Evolutionary conservation across 352 stramenopile species (phyloP).

Genomic region (Globisporangium recalcitrans): DNA sequence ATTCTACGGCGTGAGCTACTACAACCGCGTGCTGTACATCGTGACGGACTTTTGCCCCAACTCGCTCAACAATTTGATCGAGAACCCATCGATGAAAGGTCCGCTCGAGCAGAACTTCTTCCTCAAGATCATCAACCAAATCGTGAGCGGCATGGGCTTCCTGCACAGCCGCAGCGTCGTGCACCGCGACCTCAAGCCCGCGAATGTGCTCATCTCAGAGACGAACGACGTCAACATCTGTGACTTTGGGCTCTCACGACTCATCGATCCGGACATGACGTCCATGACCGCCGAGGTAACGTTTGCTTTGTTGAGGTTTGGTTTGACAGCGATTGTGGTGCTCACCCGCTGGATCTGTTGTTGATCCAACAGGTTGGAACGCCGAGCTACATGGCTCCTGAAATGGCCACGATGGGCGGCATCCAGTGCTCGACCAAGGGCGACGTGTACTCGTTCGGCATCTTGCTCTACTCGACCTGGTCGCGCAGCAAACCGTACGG

Average conservation of each 20-base stretch:
- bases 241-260: constrained; percentile 89
- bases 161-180: constrained; percentile 85
- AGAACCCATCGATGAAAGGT: constrained; percentile 65
- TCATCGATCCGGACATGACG: constrained; percentile 82
- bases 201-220: constrained; percentile 92
- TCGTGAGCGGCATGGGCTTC: constrained; percentile 90
- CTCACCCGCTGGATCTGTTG: neutral
- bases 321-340: neutral
- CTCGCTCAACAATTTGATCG: constrained; percentile 75
- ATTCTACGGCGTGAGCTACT: constrained; percentile 89
- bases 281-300: constrained; percentile 78
- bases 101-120: constrained; percentile 67
- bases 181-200: constrained; percentile 90
- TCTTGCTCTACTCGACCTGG: constrained; percentile 85
- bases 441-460: constrained; percentile 84
- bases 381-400: constrained; percentile 87
- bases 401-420: constrained; percentile 88
- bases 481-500: constrained; percentile 84
- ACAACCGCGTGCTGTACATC: constrained; percentile 88
- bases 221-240: constrained; percentile 91
- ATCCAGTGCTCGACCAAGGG: constrained; percentile 86
- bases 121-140: constrained; percentile 84
- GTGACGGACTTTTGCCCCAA: constrained; percentile 88
- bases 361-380: constrained; percentile 55
- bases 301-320: neutral